Base-by-base conservation (phyloP, 176 grass and related monocot genomes). In the Carex cristatella region DNA sequence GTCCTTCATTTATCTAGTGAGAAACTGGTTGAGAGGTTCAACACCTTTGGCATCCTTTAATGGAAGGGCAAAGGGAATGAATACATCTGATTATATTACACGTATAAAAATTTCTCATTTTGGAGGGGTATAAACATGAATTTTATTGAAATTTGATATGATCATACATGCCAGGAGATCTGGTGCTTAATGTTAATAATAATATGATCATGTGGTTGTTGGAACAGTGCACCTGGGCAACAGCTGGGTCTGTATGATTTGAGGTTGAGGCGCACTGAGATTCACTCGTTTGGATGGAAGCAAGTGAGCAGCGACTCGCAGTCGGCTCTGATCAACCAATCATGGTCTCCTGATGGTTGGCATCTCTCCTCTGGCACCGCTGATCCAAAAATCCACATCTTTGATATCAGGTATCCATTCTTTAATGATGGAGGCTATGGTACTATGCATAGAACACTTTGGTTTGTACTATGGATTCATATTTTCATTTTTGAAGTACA, bases 261-360 rank as follows among this genome's bases (percentile, higher is more conserved):
- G 54, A 88, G 93, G 83, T 83, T 98, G 54, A 79, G 91, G 71
- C 91, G 94, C 77, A 94, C 88, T 2, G 96, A 98, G 67, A 87
- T 98, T 68, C 96, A 98, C 69, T 69, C 80, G 1, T 88, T 98
- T 18, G 96, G 96, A 76, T 98, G 96, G 96, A 98, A 98, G 56
- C 96, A 98, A 86, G 81, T 90, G 80, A 90, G 77, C 65, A 95
- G 96, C 4, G 96, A 98, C 86, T 95, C 96, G 51, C 96, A 95
- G 70, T 98, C 96, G 9, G 96, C 96, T 85, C 88, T 98, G 4
- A 94, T 98, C 82, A 98, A 95, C 61, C 96, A 98, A 77, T 91
- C 96, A 30, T 95, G 96, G 96, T 99, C 96, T 88, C 91, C 96
- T 0, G 91, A 95, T 67, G 96, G 96, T 49, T 92, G 88, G 84